phyloP scores from a whole-genome alignment of 1,139 yeast species.

The Kurtzmaniella quercitrusa region DNA sequence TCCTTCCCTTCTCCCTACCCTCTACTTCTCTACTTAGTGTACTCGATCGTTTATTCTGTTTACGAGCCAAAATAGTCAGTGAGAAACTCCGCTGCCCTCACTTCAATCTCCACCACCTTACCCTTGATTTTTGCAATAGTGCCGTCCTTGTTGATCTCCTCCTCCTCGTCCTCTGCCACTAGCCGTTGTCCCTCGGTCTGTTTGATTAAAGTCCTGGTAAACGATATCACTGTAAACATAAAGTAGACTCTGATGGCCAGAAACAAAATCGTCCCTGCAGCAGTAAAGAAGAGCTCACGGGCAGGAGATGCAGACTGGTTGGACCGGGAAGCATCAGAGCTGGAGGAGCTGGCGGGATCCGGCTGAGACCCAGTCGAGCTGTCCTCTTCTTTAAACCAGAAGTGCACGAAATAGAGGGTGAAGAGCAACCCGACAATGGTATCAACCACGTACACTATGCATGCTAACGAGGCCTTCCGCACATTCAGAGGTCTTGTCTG shows the following conservation, averaged over 20 bases:
- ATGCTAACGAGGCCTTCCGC: slow-evolving; percentile 53
- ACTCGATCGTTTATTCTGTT: background rate
- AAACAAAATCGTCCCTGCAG: slow-evolving; percentile 51
- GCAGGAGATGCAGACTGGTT: slow-evolving; percentile 64
- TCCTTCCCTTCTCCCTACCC: too few species aligned
- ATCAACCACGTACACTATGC: slow-evolving; percentile 62
- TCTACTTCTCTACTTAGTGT: background rate
- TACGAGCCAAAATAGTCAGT: slow-evolving; percentile 15
- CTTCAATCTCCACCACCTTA: slow-evolving; percentile 25
- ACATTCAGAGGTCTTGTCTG: slow-evolving; percentile 26
- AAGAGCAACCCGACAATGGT: slow-evolving; percentile 63
- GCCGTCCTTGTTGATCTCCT: slow-evolving; percentile 20
- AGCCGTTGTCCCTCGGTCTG: slow-evolving; percentile 21
- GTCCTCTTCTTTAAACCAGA: slow-evolving; percentile 64
- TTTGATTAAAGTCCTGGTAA: slow-evolving; percentile 44
- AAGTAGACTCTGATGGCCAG: slow-evolving; percentile 61
- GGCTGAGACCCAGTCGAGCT: slow-evolving; percentile 9
- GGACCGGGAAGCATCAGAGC: slow-evolving; percentile 8
- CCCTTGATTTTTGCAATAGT: slow-evolving; percentile 19
- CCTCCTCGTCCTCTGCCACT: slow-evolving; percentile 24
- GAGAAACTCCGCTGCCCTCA: slow-evolving; percentile 26
- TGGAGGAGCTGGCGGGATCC: background rate
- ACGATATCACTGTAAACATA: slow-evolving; percentile 59
- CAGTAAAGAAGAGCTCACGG: slow-evolving; percentile 68
- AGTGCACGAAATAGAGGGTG: slow-evolving; percentile 66